These are phyloP conservation scores for Pythium brachiatum DNA, from an alignment of 352 stramenopile genomes.

Conservation along the genomic window DNA sequence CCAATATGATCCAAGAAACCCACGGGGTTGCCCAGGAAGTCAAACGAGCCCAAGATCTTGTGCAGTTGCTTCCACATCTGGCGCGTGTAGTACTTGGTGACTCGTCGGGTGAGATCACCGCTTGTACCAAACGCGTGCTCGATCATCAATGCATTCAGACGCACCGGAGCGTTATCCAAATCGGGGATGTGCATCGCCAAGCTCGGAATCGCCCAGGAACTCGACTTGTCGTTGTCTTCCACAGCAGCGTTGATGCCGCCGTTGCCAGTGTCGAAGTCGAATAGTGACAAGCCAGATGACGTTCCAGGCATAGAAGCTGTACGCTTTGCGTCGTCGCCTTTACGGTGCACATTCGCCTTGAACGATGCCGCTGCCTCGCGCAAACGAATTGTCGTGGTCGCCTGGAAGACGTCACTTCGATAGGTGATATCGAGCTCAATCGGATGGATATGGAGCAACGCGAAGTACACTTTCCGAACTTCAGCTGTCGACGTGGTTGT, in stretches of 20 bases:
- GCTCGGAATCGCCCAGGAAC: conserved; percentile 81
- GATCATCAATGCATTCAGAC: conserved; percentile 86
- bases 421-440: conserved; percentile 89
- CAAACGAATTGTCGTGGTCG: conserved; percentile 51
- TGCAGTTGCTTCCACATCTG: conserved; percentile 89
- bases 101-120: conserved; percentile 69
- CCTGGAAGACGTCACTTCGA: conserved; percentile 83
- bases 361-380: conserved; percentile 43
- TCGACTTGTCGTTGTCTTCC: conserved; percentile 45
- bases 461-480: conserved; percentile 86
- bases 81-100: conserved; percentile 89
- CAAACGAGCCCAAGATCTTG: conserved; percentile 86
- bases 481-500: conserved; percentile 67
- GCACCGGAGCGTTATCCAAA: conserved; percentile 86
- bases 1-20: conserved; percentile 94
- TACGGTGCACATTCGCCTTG: conserved; percentile 23
- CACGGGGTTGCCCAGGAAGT: conserved; percentile 87
- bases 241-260: conserved; percentile 7
- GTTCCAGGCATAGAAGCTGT: conserved; percentile 35
- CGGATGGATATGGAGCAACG: conserved; percentile 82
- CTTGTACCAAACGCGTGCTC: conserved; percentile 89
- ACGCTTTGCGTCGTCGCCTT: conserved; percentile 33
- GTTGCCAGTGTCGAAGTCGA: conserved; percentile 28
- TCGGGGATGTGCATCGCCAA: conserved; percentile 86
- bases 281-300: conserved; percentile 23